These are phyloP conservation scores for Acanthamoeba lenticulata DNA, from an alignment of 208 protist species.

Conservation along the genomic window DNA sequence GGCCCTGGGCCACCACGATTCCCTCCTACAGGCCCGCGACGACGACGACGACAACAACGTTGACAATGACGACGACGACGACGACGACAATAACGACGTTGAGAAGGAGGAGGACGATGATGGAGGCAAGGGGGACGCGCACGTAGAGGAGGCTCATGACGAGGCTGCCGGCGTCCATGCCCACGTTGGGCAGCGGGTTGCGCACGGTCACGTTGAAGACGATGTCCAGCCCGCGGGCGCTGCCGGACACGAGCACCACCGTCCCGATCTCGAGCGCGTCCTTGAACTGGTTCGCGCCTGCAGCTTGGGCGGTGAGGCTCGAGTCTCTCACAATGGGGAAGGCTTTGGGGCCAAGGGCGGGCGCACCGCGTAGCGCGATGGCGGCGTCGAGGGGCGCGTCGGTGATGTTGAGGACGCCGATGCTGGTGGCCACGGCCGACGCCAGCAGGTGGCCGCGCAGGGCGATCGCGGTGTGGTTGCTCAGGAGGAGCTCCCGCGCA, in stretches of 20 bases:
- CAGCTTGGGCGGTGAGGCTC: background rate
- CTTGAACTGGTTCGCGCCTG: constrained; percentile 56
- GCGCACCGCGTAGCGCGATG: background rate
- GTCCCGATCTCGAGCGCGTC: background rate
- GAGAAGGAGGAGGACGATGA: background rate
- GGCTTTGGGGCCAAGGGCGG: background rate
- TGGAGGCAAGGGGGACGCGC: background rate
- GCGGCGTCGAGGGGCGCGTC: background rate
- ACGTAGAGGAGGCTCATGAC: background rate
- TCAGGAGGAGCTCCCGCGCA: background rate
- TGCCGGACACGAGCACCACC: background rate
- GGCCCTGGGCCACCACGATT: background rate
- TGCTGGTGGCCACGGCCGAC: background rate
- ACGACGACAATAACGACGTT: background rate
- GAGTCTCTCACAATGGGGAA: background rate
- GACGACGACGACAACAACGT: background rate
- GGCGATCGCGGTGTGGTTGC: background rate
- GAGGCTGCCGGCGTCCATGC: background rate
- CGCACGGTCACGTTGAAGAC: background rate
- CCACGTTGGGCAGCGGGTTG: constrained; percentile 48
- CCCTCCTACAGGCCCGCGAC: background rate
- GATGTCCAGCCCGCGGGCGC: background rate
- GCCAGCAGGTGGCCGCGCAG: background rate
- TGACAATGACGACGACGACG: background rate
- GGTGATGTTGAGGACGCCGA: background rate